Base-by-base conservation (phyloP, 2,329 filamentous ascomycete species). In the Botrytis fabae region DNA sequence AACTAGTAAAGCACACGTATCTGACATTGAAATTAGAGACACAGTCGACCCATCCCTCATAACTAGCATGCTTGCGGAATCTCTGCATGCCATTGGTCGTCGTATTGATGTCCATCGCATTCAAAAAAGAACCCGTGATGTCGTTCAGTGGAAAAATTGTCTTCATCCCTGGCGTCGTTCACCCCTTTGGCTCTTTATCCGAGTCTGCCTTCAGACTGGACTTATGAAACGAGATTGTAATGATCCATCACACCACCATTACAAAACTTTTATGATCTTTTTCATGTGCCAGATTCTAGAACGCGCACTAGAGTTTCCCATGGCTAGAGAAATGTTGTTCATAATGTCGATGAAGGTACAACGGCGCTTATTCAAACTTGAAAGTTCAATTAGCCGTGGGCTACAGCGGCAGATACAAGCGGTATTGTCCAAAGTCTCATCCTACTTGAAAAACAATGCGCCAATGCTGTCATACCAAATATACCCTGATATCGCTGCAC, bases 81-180 rank as follows among this genome's bases (percentile, higher is more conserved):
- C 86, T 5, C 75, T 88, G 2, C 79, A 80, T 20, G 81, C 83
- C 7, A 73, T 84, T 1, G 86, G 85, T 0, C 69, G 75, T 2
- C 72, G 78, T 0, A 71, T 75, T 6, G 25, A 78, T 0, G 75
- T 76, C 0, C 10, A 66, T 0, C 79, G 81, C 0, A 82, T 90
- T n/a, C 80, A 75, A 61, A 90, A 90, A 73, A 81, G 85, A 44
- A 86, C 85, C 0, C 84, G 86, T 2, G 87, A 90, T 57, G 87
- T 90, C 22, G 83, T 89, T 1, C 72, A 86, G 16, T 89, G 82
- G 81, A 73, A 76, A 3, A 64, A 79, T 71, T 73, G 74, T 22
- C 74, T 74, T 1, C 60, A 70, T 1, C 85, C 85, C 0, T 90
- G 87, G 88, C 81, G 84, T 18, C 79, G 85, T 62, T 89, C 87